Evolutionary conservation across 148 eudicot genomes (phyloP).

Genomic region (Vaccinium myrtillus): DNA sequence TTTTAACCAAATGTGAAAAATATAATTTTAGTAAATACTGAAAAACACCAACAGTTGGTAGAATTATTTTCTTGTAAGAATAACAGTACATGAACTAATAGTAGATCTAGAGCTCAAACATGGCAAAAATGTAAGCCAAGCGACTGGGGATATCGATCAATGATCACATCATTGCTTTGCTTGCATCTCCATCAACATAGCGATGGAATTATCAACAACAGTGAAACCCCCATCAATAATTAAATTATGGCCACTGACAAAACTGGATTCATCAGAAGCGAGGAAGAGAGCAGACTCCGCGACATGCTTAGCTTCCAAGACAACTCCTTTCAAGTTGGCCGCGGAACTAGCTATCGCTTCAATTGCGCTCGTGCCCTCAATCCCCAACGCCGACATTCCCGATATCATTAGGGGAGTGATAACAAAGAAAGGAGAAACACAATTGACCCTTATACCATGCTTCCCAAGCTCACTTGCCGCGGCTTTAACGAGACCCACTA

Average conservation of each 20-base stretch:
- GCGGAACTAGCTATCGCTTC: not conserved
- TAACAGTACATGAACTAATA: no score
- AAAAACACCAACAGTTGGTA: no score
- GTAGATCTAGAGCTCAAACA: not conserved
- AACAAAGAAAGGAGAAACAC: not conserved
- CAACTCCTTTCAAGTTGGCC: not conserved
- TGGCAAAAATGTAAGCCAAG: not conserved
- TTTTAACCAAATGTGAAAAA: no score
- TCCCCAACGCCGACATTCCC: not conserved
- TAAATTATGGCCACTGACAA: not conserved
- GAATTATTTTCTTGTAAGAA: no score
- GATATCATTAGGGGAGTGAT: not conserved
- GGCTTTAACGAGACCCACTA: not conserved
- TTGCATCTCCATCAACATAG: not conserved
- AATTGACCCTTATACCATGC: not conserved
- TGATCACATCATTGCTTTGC: not conserved
- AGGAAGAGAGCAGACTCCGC: not conserved
- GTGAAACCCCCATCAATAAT: not conserved
- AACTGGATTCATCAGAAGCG: not conserved
- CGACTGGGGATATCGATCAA: not conserved
- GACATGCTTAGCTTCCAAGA: not conserved
- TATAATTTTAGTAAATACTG: no score
- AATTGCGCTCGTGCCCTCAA: not conserved
- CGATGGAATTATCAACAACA: not conserved
- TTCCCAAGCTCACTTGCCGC: not conserved